Conservation (phyloP, 345 rosid species). For the Bretschneidera sinensis region DNA sequence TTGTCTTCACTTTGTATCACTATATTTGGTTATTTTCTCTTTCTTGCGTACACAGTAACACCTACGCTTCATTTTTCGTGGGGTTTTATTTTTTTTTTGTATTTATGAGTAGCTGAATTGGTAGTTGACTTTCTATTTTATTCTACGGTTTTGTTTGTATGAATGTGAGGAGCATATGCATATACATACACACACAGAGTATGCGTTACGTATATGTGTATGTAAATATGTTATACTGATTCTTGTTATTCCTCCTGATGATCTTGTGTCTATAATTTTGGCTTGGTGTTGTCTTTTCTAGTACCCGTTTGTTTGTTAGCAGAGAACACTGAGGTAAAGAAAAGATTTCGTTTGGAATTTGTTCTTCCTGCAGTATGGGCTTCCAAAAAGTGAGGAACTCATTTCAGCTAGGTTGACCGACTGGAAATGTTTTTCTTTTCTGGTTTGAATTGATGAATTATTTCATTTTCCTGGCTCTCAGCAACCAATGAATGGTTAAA, state of each 20-base stretch:
- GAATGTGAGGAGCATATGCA: constrained; percentile 8
- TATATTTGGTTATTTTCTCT: constrained; percentile 9
- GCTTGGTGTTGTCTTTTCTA: background rate
- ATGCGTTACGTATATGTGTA: background rate
- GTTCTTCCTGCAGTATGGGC: background rate
- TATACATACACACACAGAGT: background rate
- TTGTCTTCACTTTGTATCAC: constrained; percentile 6
- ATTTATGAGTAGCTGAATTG: constrained; percentile 3
- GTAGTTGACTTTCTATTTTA: background rate
- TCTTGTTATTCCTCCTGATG: constrained; percentile 4
- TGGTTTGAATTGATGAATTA: background rate
- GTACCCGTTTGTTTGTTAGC: constrained; percentile 3
- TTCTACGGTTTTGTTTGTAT: constrained; percentile 9
- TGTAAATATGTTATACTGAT: constrained; percentile 7
- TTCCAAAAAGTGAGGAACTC: background rate
- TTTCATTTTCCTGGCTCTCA: background rate
- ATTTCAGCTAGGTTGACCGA: background rate
- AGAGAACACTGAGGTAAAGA: background rate
- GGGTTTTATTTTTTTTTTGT: background rate
- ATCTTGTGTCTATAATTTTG: constrained; percentile 5
- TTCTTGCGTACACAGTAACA: background rate
- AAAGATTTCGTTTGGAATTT: background rate
- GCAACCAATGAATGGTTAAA: background rate
- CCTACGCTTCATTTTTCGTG: background rate
- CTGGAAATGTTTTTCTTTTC: background rate